Evolutionary conservation across 306 rosid genomes (phyloP).

Genomic region (Vigna nakashimae): DNA sequence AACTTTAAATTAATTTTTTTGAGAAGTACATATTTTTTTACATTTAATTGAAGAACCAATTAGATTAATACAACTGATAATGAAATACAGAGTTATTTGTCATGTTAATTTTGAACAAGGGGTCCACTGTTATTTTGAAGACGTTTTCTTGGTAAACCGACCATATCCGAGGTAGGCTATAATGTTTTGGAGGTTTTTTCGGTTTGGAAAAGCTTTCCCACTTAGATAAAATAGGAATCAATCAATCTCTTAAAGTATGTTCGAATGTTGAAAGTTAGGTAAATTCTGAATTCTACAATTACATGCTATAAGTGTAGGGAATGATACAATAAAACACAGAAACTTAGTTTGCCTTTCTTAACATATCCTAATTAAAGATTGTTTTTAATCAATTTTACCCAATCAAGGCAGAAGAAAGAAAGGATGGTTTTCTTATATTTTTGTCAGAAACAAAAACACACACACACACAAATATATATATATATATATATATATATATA

Average conservation of each 20-base stretch:
- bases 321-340: not conserved
- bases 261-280: not conserved
- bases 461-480: no score
- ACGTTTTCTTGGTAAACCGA: slow-evolving; percentile 22
- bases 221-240: not conserved
- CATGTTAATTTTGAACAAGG: not conserved
- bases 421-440: not conserved
- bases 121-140: not conserved
- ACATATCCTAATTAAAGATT: not conserved
- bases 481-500: no score
- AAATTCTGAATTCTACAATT: not conserved
- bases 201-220: slow-evolving; percentile 6
- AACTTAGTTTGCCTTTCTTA: not conserved
- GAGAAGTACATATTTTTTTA: no score
- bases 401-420: not conserved
- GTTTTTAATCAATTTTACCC: slow-evolving; percentile 7
- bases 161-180: slow-evolving; percentile 26
- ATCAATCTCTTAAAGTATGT: not conserved
- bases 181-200: slow-evolving; percentile 27
- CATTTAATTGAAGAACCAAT: no score
- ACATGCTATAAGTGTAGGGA: not conserved
- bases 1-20: no score
- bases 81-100: not conserved
- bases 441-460: not conserved
- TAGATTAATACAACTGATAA: no score